Evolutionary conservation across 306 rosid genomes (phyloP), one percentile per base, ranked within the genome.

Genomic region (Cucurbita pepo): DNA sequence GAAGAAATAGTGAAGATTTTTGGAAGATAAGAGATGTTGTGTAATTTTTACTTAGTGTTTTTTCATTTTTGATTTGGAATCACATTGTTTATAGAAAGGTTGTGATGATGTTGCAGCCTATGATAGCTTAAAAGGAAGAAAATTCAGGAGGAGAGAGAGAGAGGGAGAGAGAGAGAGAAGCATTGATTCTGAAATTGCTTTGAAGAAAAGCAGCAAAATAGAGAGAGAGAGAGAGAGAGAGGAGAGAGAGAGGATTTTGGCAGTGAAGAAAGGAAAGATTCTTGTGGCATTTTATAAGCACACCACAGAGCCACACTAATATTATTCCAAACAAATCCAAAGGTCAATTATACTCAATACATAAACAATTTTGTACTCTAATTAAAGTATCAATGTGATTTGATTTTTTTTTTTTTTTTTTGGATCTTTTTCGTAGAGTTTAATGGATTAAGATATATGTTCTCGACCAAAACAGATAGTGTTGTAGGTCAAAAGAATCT

Each of bases 101-200:
- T 65, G n/a, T 65, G 37, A 65, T 62, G 18, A 63, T 38, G 52
- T 38, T 41, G 52, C 45, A 40, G 30, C 52, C 6, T 34, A 59
- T 6, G 47, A 37, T 22, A 16, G 30, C 0, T 38, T 16, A 9
- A 21, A 19, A 19, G 19, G 37, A 44, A 43, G 71, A 65, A 19
- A n/a, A 41, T 1, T 8, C 8, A 56, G 41, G 19, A 63, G 51
- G 19, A 25, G 25, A 25, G 25, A 25, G 22, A 22, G 22, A 22
- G 22, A 1, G 41, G 21, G 62, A 36, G 40, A 50, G 61, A 16
- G 48, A 37, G 53, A 48, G 52, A 60, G 74, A 71, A 14, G 71
- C 19, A 65, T 65, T 47, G 73, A 67, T 67, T 67, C 73, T 67
- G 25, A 8, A 67, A 22, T 67, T 67, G 73, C 73, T 67, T 67